Evolutionary conservation across 2,329 filamentous ascomycete species (phyloP).

Genomic region (Mariannaea elegans): DNA sequence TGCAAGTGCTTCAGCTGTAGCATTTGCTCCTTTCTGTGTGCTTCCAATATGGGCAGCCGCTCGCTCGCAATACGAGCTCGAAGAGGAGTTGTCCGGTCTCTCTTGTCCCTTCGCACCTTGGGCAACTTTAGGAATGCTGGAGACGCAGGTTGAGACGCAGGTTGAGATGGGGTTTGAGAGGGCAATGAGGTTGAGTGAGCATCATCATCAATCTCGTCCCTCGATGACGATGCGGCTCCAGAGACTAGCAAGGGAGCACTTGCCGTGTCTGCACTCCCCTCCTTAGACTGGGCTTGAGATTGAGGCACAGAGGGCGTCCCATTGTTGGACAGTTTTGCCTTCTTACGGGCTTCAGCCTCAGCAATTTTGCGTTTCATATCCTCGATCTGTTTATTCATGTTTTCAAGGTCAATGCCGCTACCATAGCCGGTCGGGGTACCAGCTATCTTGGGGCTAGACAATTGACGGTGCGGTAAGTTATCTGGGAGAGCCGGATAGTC

Average conservation of each 20-base stretch:
- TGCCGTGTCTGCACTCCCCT: conserved; percentile 35
- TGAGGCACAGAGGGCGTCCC: conserved; percentile 43
- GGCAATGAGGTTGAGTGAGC: conserved; percentile 14
- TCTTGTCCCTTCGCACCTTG: conserved; percentile 24
- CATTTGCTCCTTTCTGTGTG: conserved; percentile 50
- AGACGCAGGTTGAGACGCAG: conserved; percentile 9
- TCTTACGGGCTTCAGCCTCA: conserved; percentile 65
- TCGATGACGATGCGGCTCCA: background rate
- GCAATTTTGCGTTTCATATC: conserved; percentile 68
- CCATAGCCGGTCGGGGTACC: conserved; percentile 50
- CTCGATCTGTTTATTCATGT: conserved; percentile 67
- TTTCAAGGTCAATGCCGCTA: conserved; percentile 52
- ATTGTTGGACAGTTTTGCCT: conserved; percentile 48
- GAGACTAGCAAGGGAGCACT: background rate
- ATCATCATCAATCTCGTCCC: conserved; percentile 1
- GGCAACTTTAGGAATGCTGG: conserved; percentile 17
- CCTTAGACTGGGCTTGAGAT: conserved; percentile 37
- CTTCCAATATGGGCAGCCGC: conserved; percentile 48
- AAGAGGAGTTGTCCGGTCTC: conserved; percentile 29
- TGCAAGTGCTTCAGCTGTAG: conserved; percentile 57
- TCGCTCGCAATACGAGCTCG: conserved; percentile 48
- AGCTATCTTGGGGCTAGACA: conserved; percentile 50
- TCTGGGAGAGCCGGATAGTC: conserved; percentile 57
- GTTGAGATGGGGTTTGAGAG: background rate
- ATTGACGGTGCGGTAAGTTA: conserved; percentile 49